Percentiles rank a stretch among this genome's conserved stretches.
Conservation (phyloP, 2,329 filamentous ascomycete species). For the Teratosphaeria nubilosa region DNA sequence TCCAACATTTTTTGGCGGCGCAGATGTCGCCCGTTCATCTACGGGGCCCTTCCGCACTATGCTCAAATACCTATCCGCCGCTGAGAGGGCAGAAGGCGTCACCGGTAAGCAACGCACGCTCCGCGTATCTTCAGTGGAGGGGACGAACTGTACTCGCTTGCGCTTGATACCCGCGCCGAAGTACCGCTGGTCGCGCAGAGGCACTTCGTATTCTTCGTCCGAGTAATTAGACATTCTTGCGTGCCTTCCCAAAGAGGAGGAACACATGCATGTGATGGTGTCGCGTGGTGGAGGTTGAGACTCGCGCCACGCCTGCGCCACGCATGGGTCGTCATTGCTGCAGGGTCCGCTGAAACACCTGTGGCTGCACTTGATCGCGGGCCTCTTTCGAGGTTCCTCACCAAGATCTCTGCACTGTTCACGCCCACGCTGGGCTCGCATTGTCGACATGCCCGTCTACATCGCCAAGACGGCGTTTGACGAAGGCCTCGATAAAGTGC, state of each 20-base stretch:
- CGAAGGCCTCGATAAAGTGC: slow-evolving; percentile 44
- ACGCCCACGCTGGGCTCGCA: not conserved
- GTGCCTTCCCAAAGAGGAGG: not conserved
- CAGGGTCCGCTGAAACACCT: not conserved
- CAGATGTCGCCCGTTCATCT: not conserved
- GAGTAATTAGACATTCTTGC: not conserved
- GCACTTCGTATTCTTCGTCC: slow-evolving; percentile 49
- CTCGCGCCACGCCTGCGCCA: not conserved
- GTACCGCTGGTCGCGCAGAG: slow-evolving; percentile 48
- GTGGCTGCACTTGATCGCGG: not conserved
- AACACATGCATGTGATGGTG: not conserved
- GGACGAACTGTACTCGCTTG: slow-evolving; percentile 51
- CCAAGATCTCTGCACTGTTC: not conserved
- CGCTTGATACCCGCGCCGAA: slow-evolving; percentile 55
- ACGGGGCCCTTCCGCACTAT: slow-evolving; percentile 48
- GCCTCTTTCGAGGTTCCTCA: not conserved
- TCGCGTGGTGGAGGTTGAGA: not conserved
- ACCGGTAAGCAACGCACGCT: slow-evolving; percentile 7
- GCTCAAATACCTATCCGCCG: slow-evolving; percentile 53
- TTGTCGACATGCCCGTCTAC: slow-evolving; percentile 48
- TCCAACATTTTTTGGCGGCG: not conserved
- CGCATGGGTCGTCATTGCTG: not conserved
- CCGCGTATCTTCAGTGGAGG: slow-evolving; percentile 26
- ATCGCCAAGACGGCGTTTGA: slow-evolving; percentile 44
- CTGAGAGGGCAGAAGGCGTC: slow-evolving; percentile 9